These are phyloP conservation scores for Diaporthe vexans DNA, from an alignment of 2,329 filamentous ascomycete species.

Conservation along the genomic window DNA sequence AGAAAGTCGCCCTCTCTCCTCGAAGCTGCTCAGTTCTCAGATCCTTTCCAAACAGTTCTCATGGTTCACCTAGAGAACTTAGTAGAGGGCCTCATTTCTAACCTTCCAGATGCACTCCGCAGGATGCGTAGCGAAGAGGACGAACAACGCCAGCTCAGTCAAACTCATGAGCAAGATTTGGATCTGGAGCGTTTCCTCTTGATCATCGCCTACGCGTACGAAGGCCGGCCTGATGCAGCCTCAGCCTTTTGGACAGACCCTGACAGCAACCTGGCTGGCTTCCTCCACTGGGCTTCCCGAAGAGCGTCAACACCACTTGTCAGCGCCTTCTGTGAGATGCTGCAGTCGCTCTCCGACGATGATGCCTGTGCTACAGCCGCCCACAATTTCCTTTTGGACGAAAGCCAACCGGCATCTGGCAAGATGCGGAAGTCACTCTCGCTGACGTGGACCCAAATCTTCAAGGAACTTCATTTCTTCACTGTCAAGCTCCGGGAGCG, in stretches of 20 bases:
- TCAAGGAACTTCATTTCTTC: conserved; percentile 90
- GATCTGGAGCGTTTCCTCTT: conserved; percentile 92
- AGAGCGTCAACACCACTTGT: conserved; percentile 96
- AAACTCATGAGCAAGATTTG: conserved; percentile 75
- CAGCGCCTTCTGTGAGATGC: conserved; percentile 96
- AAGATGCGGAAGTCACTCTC: conserved; percentile 88
- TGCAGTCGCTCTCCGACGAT: conserved; percentile 88
- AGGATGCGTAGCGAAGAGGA: conserved; percentile 91
- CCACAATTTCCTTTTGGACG: conserved; percentile 91
- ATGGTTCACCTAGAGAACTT: conserved; percentile 90
- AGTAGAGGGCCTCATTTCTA: conserved; percentile 92
- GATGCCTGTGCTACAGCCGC: conserved; percentile 86
- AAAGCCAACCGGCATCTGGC: conserved; percentile 79
- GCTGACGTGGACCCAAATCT: conserved; percentile 93
- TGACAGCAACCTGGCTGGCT: conserved; percentile 93
- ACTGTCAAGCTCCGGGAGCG: conserved; percentile 83
- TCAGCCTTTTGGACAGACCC: conserved; percentile 92
- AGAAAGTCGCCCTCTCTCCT: conserved; percentile 81
- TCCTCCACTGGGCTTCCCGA: conserved; percentile 96
- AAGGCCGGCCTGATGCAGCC: conserved; percentile 86
- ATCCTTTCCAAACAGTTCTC: conserved; percentile 78
- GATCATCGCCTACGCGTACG: conserved; percentile 92
- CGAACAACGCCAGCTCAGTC: conserved; percentile 80
- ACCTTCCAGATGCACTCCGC: conserved; percentile 92
- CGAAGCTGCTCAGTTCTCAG: conserved; percentile 74